Conservation (phyloP, 2,329 filamentous ascomycete species). For the Colletotrichum sp. region DNA sequence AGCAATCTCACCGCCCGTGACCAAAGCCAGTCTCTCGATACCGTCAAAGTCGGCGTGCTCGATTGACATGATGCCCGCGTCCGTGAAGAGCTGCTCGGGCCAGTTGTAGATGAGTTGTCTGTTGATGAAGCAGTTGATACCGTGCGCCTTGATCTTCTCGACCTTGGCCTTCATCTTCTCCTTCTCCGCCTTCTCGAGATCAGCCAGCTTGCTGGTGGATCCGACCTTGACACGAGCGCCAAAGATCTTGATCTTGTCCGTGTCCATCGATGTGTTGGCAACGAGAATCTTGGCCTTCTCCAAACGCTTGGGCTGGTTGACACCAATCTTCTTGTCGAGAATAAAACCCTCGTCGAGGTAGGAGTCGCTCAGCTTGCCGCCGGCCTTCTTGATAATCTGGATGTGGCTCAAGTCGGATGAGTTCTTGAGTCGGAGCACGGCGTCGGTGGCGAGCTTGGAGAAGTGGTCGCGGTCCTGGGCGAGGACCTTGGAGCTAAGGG, state of each 20-base stretch:
- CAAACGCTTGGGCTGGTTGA: constrained; percentile 96
- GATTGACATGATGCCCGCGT: constrained; percentile 97
- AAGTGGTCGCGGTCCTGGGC: constrained; percentile 95
- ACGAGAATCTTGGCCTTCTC: constrained; percentile 99
- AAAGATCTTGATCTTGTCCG: constrained; percentile 99
- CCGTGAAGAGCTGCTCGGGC: constrained; percentile 98
- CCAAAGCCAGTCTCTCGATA: constrained; percentile 91
- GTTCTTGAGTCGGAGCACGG: constrained; percentile 86
- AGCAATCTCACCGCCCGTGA: constrained; percentile 96
- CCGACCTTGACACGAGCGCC: constrained; percentile 96
- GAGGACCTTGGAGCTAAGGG: constrained; percentile 95
- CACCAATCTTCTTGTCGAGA: constrained; percentile 97
- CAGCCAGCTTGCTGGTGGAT: constrained; percentile 95
- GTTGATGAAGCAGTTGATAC: constrained; percentile 99
- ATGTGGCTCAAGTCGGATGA: constrained; percentile 96
- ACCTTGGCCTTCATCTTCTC: constrained; percentile 99
- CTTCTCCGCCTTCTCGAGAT: constrained; percentile 95
- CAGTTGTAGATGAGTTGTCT: constrained; percentile 99
- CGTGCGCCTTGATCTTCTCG: constrained; percentile 97
- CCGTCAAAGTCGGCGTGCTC: constrained; percentile 99
- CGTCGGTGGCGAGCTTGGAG: constrained; percentile 86
- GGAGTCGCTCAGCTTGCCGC: constrained; percentile 95
- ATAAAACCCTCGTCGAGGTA: constrained; percentile 99
- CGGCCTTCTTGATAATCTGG: constrained; percentile 99
- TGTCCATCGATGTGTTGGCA: constrained; percentile 99